Evolutionary conservation across 768 basidiomycete species (phyloP), one percentile per base, ranked within the genome.

Genomic region (Naematelia aurantialba): DNA sequence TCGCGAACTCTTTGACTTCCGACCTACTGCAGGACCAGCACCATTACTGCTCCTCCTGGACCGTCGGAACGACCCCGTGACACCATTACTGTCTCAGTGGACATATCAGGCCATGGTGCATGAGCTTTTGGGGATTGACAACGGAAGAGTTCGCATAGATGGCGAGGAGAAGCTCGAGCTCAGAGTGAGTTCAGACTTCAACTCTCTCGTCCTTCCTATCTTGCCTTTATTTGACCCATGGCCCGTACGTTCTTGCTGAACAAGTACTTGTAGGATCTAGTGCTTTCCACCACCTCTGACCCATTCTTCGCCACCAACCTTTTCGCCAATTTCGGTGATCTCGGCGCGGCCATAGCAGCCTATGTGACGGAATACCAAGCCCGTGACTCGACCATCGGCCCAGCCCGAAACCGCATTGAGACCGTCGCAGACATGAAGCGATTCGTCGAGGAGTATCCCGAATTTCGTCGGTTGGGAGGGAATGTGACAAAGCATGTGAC

Each of bases 41-140:
- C 96, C 96, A 5, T 73, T 98, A 45, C 80, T 99, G 30, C 82
- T 99, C 52, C 89, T 99, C 63, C 82, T 99, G 56, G 96, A 99
- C 78, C 84, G 96, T 62, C 82, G 94, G 63, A 97, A 96, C 77
- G 96, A 99, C 71, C 96, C 96, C 1, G 90, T 98, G 4, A 98
- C 96, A 0, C 96, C 96, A 3, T 79, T 98, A 34, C 81, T 98
- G 27, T 91, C 91, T 1, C 96, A 97, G 77, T 98, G 96, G 96
- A 98, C 96, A 24, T 98, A 98, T 79, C 94, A 98, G 75, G 96
- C 94, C 1, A 97, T 98, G 93, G 96, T 98, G 0, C 96, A 99
- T 70, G 96, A 98, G 74, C 81, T 96, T 13, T 79, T 98, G 5
- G 88, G 89, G 1, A 96, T 99, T 47, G 86, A 89, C 61, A 98